Evolutionary conservation across 192 early-diverging fungal genomes (phyloP).

Genomic region (Pilaira anomala): DNA sequence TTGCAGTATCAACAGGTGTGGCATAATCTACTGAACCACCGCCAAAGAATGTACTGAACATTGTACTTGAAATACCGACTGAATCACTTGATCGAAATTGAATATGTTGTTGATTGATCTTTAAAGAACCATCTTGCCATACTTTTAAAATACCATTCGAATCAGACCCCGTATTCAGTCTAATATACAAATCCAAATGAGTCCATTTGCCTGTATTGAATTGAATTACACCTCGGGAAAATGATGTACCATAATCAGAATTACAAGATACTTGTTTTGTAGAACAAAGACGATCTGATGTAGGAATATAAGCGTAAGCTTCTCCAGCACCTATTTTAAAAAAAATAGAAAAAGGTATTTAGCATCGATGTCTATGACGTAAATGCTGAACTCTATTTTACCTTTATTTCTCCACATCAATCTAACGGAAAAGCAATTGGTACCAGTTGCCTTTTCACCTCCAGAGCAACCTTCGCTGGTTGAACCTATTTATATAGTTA

Average conservation of each 20-base stretch:
- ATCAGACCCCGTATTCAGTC: constrained; percentile 13
- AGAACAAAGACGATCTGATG: constrained; percentile 35
- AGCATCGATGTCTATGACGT: background rate
- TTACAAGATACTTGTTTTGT: constrained; percentile 36
- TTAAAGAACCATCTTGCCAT: constrained; percentile 39
- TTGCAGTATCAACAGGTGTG: constrained; percentile 31
- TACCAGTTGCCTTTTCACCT: constrained; percentile 37
- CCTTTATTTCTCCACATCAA: constrained; percentile 45
- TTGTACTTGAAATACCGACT: constrained; percentile 41
- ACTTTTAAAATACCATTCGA: constrained; percentile 43
- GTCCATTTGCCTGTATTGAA: constrained; percentile 40
- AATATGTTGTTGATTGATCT: constrained; percentile 35
- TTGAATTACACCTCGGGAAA: constrained; percentile 46
- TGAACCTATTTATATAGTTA: constrained; percentile 8
- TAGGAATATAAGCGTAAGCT: constrained; percentile 50
- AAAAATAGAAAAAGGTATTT: too few species aligned
- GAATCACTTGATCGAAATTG: constrained; percentile 40
- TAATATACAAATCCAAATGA: constrained; percentile 41
- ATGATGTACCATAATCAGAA: constrained; percentile 47
- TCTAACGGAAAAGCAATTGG: constrained; percentile 43
- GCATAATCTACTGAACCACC: constrained; percentile 40
- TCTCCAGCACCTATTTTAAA: constrained; percentile 16
- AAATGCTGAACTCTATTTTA: background rate
- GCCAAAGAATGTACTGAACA: constrained; percentile 56
- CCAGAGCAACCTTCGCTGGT: constrained; percentile 42